Percentiles rank a stretch among this genome's conserved stretches.
These are phyloP conservation scores for Neckera pumila DNA, from an alignment of 225 moss, liverwort and hornwort genomes.

Conservation along the genomic window DNA sequence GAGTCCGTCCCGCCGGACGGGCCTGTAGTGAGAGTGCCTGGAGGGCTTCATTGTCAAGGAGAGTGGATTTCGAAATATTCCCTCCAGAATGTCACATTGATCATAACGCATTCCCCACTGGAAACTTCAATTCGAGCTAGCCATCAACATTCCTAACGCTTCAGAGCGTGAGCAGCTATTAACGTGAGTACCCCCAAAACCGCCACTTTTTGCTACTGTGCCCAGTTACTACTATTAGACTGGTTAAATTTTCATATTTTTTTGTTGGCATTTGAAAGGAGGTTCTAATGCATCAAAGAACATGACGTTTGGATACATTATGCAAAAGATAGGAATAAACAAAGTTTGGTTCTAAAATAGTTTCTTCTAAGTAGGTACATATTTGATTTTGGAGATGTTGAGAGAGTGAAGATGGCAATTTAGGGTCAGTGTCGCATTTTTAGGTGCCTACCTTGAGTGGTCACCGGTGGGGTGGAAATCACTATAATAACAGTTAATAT, in stretches of 20 bases:
- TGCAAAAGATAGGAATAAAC: not conserved
- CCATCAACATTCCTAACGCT: not conserved
- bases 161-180: not conserved
- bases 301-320: accelerated
- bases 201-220: too few species aligned
- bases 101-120: not conserved
- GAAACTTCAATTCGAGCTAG: not conserved
- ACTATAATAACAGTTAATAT: not conserved
- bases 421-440: too few species aligned
- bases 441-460: too few species aligned
- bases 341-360: not conserved
- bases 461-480: too few species aligned
- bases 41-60: not conserved
- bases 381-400: too few species aligned
- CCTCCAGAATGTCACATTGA: not conserved
- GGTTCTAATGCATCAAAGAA: accelerated
- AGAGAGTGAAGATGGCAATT: accelerated
- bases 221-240: too few species aligned
- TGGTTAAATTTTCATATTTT: not conserved
- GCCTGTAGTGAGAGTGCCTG: not conserved
- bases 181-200: too few species aligned
- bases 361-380: not conserved
- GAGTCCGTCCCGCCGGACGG: not conserved
- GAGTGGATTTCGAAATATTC: not conserved
- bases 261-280: not conserved